A percentile compares a stretch with the other conserved stretches of the same genome.
phyloP scores from a whole-genome alignment of 1,284 basidiomycete species.

The Grifola frondosa region DNA sequence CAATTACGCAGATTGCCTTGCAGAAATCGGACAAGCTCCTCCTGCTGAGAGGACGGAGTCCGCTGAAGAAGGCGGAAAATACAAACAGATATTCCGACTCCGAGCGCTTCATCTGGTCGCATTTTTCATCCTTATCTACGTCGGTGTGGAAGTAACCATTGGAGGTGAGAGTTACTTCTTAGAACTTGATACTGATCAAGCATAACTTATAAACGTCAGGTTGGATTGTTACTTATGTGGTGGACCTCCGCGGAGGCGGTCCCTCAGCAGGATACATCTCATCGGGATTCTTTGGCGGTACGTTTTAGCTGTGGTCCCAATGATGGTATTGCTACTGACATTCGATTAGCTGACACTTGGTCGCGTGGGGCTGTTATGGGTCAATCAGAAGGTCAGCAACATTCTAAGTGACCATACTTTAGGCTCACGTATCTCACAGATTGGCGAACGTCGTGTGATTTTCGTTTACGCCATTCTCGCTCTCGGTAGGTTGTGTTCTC shows the following conservation, averaged over 20 bases:
- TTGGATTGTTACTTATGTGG: conserved; percentile 53
- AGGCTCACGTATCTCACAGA: conserved; percentile 15
- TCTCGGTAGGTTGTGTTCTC: conserved; percentile 28
- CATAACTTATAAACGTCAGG: conserved; percentile 25
- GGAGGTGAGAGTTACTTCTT: conserved; percentile 32
- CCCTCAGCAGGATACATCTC: conserved; percentile 48
- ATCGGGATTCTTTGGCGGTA: conserved; percentile 49
- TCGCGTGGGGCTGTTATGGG: conserved; percentile 44
- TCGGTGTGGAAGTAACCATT: conserved; percentile 48
- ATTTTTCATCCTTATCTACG: conserved; percentile 44
- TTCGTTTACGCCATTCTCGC: conserved; percentile 37
- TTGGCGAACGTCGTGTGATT: conserved; percentile 44
- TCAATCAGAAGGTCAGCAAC: conserved; percentile 43
- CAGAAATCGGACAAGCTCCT: conserved; percentile 31
- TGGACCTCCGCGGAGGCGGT: conserved; percentile 43
- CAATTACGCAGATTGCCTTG: conserved; percentile 28
- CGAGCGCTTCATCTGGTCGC: conserved; percentile 42
- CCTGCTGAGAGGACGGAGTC: conserved; percentile 24
- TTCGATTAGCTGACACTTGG: conserved; percentile 36
- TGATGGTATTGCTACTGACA: not conserved
- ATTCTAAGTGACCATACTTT: not conserved
- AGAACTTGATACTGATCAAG: not conserved
- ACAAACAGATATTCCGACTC: conserved; percentile 36
- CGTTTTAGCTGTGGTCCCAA: conserved; percentile 1
- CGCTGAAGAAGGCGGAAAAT: conserved; percentile 30